Evolutionary conservation across 2,329 filamentous ascomycete species (phyloP).

Genomic region (Amylocarpus encephaloides): DNA sequence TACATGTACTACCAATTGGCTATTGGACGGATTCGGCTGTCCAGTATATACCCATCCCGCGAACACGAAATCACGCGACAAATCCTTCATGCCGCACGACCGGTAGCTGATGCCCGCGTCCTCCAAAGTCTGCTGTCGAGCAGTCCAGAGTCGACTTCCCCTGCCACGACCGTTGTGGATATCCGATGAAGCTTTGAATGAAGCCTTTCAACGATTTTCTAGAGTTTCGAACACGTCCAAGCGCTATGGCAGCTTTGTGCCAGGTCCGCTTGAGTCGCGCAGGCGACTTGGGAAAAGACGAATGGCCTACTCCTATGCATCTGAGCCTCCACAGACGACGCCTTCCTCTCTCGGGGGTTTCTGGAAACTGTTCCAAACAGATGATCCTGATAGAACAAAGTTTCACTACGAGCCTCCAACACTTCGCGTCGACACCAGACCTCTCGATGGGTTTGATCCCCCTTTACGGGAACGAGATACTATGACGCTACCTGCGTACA

Average conservation of each 20-base stretch:
- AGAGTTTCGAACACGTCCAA: conserved; percentile 26
- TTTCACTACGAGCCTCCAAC: conserved; percentile 31
- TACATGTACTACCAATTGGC: background rate
- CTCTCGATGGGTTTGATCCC: background rate
- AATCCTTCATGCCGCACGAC: conserved; percentile 7
- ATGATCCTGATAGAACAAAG: conserved; percentile 19
- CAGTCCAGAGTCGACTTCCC: conserved; percentile 38
- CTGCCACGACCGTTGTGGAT: conserved; percentile 49
- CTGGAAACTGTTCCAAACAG: conserved; percentile 21
- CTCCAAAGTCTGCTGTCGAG: conserved; percentile 44
- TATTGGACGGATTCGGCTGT: background rate
- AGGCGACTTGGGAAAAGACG: conserved; percentile 30
- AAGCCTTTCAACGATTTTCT: conserved; percentile 43
- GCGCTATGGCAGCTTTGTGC: conserved; percentile 32
- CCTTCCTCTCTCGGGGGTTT: conserved; percentile 10
- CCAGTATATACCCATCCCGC: background rate
- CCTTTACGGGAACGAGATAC: too few relatives aligned
- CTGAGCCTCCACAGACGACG: conserved; percentile 19
- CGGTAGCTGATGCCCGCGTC: conserved; percentile 39
- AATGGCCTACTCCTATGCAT: conserved; percentile 27
- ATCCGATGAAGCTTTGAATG: conserved; percentile 48
- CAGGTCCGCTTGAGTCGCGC: conserved; percentile 31
- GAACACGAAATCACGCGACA: background rate
- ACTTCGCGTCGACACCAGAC: conserved; percentile 4
- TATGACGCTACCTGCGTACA: too few relatives aligned